Evolutionary conservation across 495 filamentous ascomycete species (phyloP).

Genomic region (Penicillium malachiteum): DNA sequence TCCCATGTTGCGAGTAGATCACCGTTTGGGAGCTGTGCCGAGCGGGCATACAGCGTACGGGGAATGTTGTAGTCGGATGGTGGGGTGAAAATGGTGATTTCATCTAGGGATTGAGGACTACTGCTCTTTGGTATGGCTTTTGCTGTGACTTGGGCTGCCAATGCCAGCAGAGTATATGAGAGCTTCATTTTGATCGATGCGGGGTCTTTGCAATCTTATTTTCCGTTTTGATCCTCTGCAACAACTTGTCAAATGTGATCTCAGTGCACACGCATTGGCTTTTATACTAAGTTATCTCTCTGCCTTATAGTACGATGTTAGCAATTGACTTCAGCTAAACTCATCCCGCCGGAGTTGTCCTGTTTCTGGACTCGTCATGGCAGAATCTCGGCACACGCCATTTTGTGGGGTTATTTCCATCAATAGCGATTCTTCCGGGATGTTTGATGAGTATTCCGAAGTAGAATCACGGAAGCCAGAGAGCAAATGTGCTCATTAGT

Average conservation of each 20-base stretch:
- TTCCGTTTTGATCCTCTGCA: too few relatives aligned
- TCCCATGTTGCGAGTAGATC: slow-evolving; percentile 56
- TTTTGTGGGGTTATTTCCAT: slow-evolving; percentile 5
- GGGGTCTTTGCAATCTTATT: too few relatives aligned
- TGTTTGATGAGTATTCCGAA: too few relatives aligned
- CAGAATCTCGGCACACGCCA: neutral
- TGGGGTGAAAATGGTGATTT: slow-evolving; percentile 31
- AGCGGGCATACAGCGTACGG: slow-evolving; percentile 26
- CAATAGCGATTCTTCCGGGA: neutral
- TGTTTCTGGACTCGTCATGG: slow-evolving; percentile 14
- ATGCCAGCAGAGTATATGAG: slow-evolving; percentile 1
- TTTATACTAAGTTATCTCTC: slow-evolving; percentile 2
- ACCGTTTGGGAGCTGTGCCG: slow-evolving; percentile 21
- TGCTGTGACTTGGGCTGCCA: slow-evolving; percentile 5
- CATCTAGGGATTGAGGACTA: neutral
- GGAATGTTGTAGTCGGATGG: slow-evolving; percentile 37
- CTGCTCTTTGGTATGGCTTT: slow-evolving; percentile 10
- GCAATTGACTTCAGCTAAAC: neutral
- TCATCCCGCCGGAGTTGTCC: slow-evolving; percentile 35
- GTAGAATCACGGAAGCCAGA: too few relatives aligned
- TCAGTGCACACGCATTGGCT: neutral
- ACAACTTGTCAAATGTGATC: slow-evolving; percentile 2
- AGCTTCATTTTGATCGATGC: slow-evolving; percentile 2
- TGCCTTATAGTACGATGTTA: neutral
- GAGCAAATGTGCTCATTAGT: too few relatives aligned